phyloP scores from a whole-genome alignment of 202 grass and related monocot genomes.

The Panicum hallii region DNA sequence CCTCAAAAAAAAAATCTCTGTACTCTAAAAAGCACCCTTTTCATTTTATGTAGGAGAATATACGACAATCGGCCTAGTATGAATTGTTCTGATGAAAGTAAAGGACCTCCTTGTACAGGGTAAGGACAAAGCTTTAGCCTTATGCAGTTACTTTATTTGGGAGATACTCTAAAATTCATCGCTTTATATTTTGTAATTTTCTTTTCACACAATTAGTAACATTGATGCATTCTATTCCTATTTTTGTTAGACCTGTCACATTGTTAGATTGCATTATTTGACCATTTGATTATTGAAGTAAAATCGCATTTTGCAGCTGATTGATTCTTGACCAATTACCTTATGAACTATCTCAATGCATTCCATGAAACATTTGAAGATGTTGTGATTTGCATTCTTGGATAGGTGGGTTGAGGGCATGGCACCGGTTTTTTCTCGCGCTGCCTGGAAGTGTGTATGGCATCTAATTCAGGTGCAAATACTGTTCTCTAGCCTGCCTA shows the following conservation, averaged over 20 bases:
- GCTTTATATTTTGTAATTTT: not conserved
- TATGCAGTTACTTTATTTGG: constrained; percentile 36
- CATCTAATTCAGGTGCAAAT: constrained; percentile 89
- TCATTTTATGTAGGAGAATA: constrained; percentile 71
- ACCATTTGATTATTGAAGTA: constrained; percentile 8
- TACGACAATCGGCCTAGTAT: constrained; percentile 78
- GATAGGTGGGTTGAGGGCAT: constrained; percentile 97
- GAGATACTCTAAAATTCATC: not conserved
- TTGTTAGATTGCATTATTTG: not conserved
- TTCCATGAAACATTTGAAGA: not conserved
- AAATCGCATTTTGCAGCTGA: not conserved
- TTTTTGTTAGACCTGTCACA: not conserved
- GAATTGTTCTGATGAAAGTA: constrained; percentile 88
- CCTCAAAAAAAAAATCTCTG: not conserved
- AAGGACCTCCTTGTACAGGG: constrained; percentile 88
- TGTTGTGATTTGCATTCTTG: constrained; percentile 9
- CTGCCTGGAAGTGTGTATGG: constrained; percentile 95
- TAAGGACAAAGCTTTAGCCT: constrained; percentile 44
- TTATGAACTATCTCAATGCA: not conserved
- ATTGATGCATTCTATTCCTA: constrained; percentile 5
- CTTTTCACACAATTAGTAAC: not conserved
- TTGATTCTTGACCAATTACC: constrained; percentile 28
- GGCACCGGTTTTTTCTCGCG: constrained; percentile 95
- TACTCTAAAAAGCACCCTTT: constrained; percentile 26
- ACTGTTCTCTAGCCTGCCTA: not conserved